phyloP scores from a whole-genome alignment of 164 flowering plant genomes.

The Cinnamomum chago region DNA sequence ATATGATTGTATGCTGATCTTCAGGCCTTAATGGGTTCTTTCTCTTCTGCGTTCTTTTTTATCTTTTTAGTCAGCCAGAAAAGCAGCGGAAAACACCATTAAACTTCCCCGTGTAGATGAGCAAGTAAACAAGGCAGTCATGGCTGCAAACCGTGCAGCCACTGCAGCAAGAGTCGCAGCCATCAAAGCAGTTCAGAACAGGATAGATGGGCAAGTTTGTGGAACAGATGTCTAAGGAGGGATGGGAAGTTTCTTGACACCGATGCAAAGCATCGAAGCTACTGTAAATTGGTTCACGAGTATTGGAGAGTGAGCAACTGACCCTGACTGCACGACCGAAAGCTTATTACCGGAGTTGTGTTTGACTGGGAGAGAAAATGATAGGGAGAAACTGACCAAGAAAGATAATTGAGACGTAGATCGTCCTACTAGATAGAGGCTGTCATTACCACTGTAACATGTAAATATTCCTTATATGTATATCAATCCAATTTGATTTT shows the following conservation, averaged over 20 bases:
- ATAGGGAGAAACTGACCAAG: constrained; percentile 14
- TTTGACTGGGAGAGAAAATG: constrained; percentile 34
- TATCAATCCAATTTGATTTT: constrained; percentile 39
- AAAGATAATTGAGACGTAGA: constrained; percentile 18
- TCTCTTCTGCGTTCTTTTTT: not conserved
- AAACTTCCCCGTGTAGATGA: constrained; percentile 64
- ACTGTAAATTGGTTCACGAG: not conserved
- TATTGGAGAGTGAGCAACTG: not conserved
- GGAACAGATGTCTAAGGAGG: constrained; percentile 32
- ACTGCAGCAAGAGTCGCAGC: constrained; percentile 97
- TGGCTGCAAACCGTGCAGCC: constrained; percentile 85
- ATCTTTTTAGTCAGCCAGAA: constrained; percentile 62
- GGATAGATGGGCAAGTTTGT: constrained; percentile 74
- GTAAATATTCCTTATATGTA: constrained; percentile 47
- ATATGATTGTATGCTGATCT: not conserved
- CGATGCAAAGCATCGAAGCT: not conserved
- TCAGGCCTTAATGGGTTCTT: not conserved
- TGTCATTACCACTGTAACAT: constrained; percentile 35
- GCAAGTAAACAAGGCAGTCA: constrained; percentile 69
- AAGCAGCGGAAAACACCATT: constrained; percentile 68
- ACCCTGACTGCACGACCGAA: constrained; percentile 25
- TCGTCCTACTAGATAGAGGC: constrained; percentile 5
- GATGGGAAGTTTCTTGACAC: not conserved
- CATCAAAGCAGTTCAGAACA: constrained; percentile 86
- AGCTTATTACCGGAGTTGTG: constrained; percentile 25